A percentile compares a stretch with the other conserved stretches of the same genome.
Conservation (phyloP, 305 asterid genomes). For the Rubia tinctorum region DNA sequence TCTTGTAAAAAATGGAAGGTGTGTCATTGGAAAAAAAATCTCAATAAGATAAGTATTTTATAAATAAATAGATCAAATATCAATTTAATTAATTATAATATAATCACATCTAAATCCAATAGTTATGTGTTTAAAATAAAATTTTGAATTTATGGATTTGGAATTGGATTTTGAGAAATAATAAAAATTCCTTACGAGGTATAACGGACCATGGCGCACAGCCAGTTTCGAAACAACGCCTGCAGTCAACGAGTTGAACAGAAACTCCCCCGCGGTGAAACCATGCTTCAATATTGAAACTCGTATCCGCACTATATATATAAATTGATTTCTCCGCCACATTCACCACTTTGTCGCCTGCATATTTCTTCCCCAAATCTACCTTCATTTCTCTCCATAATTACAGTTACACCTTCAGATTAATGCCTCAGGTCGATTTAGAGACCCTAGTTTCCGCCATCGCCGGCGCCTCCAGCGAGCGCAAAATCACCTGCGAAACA, state of each 20-base stretch:
- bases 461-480: conserved; percentile 42
- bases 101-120: too few species aligned
- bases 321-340: neutral
- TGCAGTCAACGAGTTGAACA: conserved; percentile 3
- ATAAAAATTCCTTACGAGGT: too few species aligned
- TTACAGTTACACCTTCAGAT: neutral
- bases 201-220: conserved; percentile 2
- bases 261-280: neutral
- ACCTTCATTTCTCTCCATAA: conserved; percentile 20
- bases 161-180: neutral
- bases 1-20: too few species aligned
- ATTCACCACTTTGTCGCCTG: neutral
- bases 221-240: neutral
- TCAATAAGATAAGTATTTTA: too few species aligned
- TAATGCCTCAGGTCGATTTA: conserved; percentile 68
- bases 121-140: too few species aligned
- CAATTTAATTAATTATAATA: too few species aligned
- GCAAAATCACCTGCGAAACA: conserved; percentile 47
- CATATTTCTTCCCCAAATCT: conserved; percentile 10
- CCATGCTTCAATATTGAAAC: neutral
- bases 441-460: conserved; percentile 50
- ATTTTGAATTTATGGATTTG: too few species aligned
- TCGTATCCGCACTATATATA: neutral
- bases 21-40: too few species aligned
- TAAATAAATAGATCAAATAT: too few species aligned